Conservation (phyloP, 306 rosid genomes). For the Mucuna pruriens region DNA sequence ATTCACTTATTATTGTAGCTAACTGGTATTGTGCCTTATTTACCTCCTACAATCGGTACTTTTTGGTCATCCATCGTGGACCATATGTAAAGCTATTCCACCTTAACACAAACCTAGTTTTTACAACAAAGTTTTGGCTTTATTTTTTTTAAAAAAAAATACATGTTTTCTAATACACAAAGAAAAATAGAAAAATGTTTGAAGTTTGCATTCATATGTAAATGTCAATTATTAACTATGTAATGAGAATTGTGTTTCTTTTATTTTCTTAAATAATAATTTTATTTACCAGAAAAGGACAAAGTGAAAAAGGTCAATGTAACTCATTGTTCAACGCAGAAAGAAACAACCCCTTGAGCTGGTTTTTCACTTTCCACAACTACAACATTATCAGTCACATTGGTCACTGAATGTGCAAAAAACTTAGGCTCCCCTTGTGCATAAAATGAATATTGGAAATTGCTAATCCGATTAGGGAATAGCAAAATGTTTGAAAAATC, state of each 20-base stretch:
- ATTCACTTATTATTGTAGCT: no score
- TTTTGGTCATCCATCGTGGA: no score
- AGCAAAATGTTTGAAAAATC: conserved; percentile 55
- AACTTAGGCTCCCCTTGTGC: conserved; percentile 44
- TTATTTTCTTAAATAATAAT: neutral
- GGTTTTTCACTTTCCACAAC: conserved; percentile 46
- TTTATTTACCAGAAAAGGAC: neutral
- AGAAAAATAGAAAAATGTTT: no score
- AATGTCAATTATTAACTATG: neutral
- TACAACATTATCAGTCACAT: conserved; percentile 58
- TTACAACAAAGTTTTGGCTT: no score
- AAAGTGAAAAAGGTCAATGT: neutral
- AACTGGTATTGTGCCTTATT: no score
- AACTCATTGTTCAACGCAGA: conserved; percentile 35
- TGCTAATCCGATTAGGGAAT: conserved; percentile 51
- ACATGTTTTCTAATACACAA: no score
- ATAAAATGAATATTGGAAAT: conserved; percentile 58
- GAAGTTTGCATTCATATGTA: neutral
- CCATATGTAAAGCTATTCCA: no score
- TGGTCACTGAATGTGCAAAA: conserved; percentile 54
- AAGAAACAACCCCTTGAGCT: conserved; percentile 39
- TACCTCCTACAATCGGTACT: no score
- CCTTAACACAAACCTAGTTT: no score
- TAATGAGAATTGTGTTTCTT: neutral
- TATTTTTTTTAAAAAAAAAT: no score